Evolutionary conservation across 208 protist genomes (phyloP).

Genomic region (Acanthamoeba pearcei): DNA sequence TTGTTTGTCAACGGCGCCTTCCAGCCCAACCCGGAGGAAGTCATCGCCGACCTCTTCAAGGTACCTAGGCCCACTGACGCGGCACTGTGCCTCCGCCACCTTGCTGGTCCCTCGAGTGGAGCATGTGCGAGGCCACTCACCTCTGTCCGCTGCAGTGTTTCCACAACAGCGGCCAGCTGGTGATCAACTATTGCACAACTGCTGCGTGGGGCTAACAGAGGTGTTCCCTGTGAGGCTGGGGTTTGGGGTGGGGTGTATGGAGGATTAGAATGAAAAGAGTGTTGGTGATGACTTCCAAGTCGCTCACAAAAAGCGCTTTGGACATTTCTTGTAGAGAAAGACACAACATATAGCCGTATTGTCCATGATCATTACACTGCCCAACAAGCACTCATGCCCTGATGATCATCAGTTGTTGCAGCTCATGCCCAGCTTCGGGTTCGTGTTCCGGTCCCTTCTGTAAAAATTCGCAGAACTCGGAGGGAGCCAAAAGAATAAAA

Average conservation of each 20-base stretch:
- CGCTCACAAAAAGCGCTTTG: too few relatives aligned
- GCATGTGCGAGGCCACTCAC: neutral
- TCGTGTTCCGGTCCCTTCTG: too few relatives aligned
- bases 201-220: conserved; percentile 45
- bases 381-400: too few relatives aligned
- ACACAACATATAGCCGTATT: too few relatives aligned
- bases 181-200: conserved; percentile 69
- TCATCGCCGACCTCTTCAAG: conserved; percentile 71
- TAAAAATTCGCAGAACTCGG: too few relatives aligned
- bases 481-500: neutral
- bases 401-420: too few relatives aligned
- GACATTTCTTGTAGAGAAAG: too few relatives aligned
- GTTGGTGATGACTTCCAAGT: too few relatives aligned
- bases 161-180: conserved; percentile 68
- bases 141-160: neutral
- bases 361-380: too few relatives aligned
- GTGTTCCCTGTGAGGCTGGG: neutral
- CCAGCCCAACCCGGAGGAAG: conserved; percentile 66
- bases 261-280: too few relatives aligned
- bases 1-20: conserved; percentile 68
- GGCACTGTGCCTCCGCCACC: neutral
- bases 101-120: neutral
- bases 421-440: too few relatives aligned
- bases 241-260: neutral
- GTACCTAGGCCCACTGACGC: neutral